A percentile compares a stretch with the other conserved stretches of the same genome.
phyloP scores from a whole-genome alignment of 257 asterid species.

The Anisodus tanguticus region DNA sequence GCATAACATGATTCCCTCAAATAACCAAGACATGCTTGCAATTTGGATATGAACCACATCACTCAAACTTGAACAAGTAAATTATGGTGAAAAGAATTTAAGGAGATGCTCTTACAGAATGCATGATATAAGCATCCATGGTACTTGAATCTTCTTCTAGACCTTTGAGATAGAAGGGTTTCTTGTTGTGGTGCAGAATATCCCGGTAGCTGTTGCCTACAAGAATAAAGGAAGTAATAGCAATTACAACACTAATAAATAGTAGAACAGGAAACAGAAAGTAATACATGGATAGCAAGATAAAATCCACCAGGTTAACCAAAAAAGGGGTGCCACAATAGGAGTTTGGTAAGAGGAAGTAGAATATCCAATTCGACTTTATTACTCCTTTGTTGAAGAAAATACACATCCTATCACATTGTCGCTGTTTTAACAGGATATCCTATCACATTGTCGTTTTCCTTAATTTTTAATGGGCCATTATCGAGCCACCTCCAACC shows the following conservation, averaged over 20 bases:
- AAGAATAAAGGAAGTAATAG: constrained; percentile 21
- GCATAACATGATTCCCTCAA: constrained; percentile 47
- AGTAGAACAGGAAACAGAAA: constrained; percentile 30
- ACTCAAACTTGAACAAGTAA: neutral
- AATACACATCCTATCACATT: constrained; percentile 8
- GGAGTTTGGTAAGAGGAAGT: constrained; percentile 28
- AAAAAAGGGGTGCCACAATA: neutral
- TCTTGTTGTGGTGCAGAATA: constrained; percentile 86
- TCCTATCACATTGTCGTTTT: too few relatives aligned
- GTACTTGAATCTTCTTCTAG: constrained; percentile 76
- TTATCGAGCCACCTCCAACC: too few relatives aligned
- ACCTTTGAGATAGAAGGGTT: constrained; percentile 90
- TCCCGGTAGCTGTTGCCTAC: constrained; percentile 92
- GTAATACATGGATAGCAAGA: constrained; percentile 2
- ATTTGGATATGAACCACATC: constrained; percentile 20
- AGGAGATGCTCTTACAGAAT: constrained; percentile 60
- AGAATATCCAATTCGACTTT: neutral
- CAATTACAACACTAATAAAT: constrained; percentile 27
- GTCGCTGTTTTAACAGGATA: too few relatives aligned
- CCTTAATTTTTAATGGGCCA: too few relatives aligned
- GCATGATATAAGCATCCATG: constrained; percentile 89
- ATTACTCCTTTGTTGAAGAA: neutral
- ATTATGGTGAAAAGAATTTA: constrained; percentile 12
- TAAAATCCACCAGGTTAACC: neutral
- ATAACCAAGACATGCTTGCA: constrained; percentile 30